Conservation (phyloP, 169 alveolate species). For the Cryptosporidium meleagridis region DNA sequence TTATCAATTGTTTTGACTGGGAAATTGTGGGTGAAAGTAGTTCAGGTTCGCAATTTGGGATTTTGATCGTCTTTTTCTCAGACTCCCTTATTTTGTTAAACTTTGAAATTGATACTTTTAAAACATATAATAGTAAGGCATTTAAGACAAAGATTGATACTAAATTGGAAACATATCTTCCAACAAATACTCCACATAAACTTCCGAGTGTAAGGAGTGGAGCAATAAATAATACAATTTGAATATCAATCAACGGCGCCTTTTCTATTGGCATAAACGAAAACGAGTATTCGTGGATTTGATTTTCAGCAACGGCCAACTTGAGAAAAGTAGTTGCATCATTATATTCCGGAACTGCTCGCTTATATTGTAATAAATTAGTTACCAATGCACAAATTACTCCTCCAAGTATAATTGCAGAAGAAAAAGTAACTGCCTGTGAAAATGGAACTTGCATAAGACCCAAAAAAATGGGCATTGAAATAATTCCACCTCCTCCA, state of each 20-base stretch:
- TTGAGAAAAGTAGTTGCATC: slow-evolving; percentile 29
- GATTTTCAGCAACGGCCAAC: not conserved
- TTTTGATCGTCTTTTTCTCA: not conserved
- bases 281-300: not conserved
- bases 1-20: not conserved
- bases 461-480: slow-evolving; percentile 54
- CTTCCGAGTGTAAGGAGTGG: slow-evolving; percentile 57
- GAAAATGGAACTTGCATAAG: slow-evolving; percentile 54
- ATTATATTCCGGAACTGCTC: slow-evolving; percentile 17
- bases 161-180: not conserved
- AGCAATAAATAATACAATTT: slow-evolving; percentile 53
- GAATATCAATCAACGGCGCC: slow-evolving; percentile 40
- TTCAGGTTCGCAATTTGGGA: not conserved
- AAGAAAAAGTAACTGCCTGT: slow-evolving; percentile 52
- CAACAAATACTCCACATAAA: slow-evolving; percentile 44
- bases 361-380: slow-evolving; percentile 12
- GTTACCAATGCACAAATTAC: slow-evolving; percentile 24
- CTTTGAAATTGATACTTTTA: slow-evolving; percentile 12
- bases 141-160: slow-evolving; percentile 15
- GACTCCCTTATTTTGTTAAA: slow-evolving; percentile 16
- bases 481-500: slow-evolving; percentile 70
- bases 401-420: slow-evolving; percentile 62
- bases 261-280: not conserved
- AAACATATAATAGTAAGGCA: slow-evolving; percentile 27
- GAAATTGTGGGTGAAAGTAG: not conserved